Evolutionary conservation across 768 basidiomycete genomes (phyloP).

Genomic region (Hypholoma sublateritium): DNA sequence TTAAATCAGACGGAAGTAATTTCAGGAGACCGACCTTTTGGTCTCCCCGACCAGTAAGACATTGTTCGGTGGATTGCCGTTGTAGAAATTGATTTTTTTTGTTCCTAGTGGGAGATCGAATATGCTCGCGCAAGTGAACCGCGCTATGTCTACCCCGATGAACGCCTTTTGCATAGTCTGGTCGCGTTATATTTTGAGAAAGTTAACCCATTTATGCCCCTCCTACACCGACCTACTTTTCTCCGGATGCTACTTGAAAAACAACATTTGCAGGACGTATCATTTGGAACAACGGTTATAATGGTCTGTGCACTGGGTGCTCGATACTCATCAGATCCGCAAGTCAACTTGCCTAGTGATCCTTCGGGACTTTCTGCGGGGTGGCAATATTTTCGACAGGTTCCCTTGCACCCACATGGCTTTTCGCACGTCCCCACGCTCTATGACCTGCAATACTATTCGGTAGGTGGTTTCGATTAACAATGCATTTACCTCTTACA

Average conservation of each 20-base stretch:
- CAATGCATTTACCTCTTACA: background rate
- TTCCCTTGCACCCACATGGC: conserved; percentile 58
- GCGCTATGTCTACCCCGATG: conserved; percentile 44
- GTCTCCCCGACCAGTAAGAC: conserved; percentile 27
- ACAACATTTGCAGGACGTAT: conserved; percentile 45
- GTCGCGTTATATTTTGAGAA: conserved; percentile 59
- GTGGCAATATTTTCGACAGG: conserved; percentile 63
- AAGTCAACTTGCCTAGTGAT: conserved; percentile 34
- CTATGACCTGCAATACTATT: conserved; percentile 71
- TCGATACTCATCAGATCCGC: conserved; percentile 55
- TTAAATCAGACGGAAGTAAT: conserved; percentile 11
- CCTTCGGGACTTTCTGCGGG: conserved; percentile 46
- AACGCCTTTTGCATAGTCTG: conserved; percentile 47
- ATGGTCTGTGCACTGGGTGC: conserved; percentile 63
- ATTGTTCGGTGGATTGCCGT: background rate
- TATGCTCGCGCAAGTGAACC: conserved; percentile 23
- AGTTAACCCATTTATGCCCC: conserved; percentile 50
- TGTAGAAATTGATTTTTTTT: background rate
- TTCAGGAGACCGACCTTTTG: conserved; percentile 28
- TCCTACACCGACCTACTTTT: conserved; percentile 72
- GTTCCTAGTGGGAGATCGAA: conserved; percentile 36
- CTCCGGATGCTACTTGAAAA: conserved; percentile 44
- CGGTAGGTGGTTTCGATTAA: conserved; percentile 41
- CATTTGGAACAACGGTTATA: conserved; percentile 59
- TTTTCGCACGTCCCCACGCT: conserved; percentile 57